These are phyloP conservation scores for Scedosporium minutisporum DNA, from an alignment of 2,329 filamentous ascomycete genomes.

Conservation along the genomic window DNA sequence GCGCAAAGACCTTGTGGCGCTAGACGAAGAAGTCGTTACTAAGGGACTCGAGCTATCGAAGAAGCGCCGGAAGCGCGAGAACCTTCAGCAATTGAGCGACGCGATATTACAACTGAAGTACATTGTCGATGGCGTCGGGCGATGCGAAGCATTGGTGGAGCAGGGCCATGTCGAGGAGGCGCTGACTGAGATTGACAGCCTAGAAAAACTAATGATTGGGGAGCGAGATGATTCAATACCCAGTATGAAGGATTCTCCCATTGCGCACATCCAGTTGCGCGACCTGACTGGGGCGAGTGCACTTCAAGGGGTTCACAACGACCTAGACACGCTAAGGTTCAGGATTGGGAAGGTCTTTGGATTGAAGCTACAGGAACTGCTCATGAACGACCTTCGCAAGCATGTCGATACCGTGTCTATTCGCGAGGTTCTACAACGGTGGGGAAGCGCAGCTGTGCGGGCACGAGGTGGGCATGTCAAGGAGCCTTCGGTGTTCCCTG, in stretches of 20 bases:
- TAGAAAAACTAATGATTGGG: constrained; percentile 75
- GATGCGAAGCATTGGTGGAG: constrained; percentile 74
- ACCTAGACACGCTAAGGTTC: constrained; percentile 64
- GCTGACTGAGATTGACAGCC: constrained; percentile 62
- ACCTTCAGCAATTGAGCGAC: constrained; percentile 71
- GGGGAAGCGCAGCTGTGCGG: constrained; percentile 69
- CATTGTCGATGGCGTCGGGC: constrained; percentile 64
- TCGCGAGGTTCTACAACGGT: constrained; percentile 70
- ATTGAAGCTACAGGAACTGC: constrained; percentile 62
- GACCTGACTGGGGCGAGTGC: constrained; percentile 72
- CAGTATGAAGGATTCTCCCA: constrained; percentile 18
- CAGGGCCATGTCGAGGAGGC: constrained; percentile 75
- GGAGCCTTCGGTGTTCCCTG: constrained; percentile 60
- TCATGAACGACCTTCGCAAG: constrained; percentile 70
- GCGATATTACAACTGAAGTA: constrained; percentile 74
- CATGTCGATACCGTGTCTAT: constrained; percentile 66
- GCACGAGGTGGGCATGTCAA: constrained; percentile 57
- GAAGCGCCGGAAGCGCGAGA: constrained; percentile 71
- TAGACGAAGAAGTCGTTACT: constrained; percentile 81
- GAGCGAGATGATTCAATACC: constrained; percentile 33
- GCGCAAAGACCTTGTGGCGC: constrained; percentile 64
- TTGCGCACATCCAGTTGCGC: constrained; percentile 31
- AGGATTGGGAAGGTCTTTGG: constrained; percentile 86
- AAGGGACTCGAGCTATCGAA: constrained; percentile 79
- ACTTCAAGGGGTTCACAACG: constrained; percentile 68